Percentiles rank a stretch among this genome's conserved stretches.
These are phyloP conservation scores for Solanum boliviense DNA, from an alignment of 257 asterid species.

Conservation along the genomic window DNA sequence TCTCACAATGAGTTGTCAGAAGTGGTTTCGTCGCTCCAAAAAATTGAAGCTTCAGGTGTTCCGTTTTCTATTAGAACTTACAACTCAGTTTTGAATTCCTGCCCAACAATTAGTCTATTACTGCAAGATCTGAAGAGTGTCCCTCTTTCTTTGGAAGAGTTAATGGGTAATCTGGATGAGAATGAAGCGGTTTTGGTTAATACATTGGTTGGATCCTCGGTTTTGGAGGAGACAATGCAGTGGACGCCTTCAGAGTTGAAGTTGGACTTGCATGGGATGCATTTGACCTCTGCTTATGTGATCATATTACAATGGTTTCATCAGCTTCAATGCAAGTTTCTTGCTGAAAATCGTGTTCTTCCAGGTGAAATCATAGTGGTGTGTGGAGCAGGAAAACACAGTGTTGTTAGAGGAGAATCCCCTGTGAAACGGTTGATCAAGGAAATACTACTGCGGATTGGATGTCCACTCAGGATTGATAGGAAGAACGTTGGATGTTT, in stretches of 20 bases:
- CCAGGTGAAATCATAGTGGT: conserved; percentile 54
- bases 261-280: conserved; percentile 94
- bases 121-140: conserved; percentile 32
- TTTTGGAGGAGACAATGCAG: conserved; percentile 43
- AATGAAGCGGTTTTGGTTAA: conserved; percentile 43
- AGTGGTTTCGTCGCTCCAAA: conserved; percentile 54
- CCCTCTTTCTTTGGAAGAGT: conserved; percentile 45
- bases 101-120: conserved; percentile 38
- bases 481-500: conserved; percentile 73
- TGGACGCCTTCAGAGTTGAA: conserved; percentile 50
- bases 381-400: conserved; percentile 78
- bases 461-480: conserved; percentile 73
- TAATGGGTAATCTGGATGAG: conserved; percentile 24
- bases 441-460: conserved; percentile 36
- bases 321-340: conserved; percentile 30
- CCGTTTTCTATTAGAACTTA: conserved; percentile 50
- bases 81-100: conserved; percentile 64
- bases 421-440: conserved; percentile 56
- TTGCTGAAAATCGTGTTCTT: conserved; percentile 6
- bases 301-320: conserved; percentile 69
- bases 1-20: conserved; percentile 38
- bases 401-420: conserved; percentile 60
- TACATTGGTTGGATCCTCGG: conserved; percentile 36
- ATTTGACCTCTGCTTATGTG: conserved; percentile 54
- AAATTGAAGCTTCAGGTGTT: conserved; percentile 36